Evolutionary conservation across 2,329 filamentous ascomycete species (phyloP).

Genomic region (Magnaporthiopsis incrustans): DNA sequence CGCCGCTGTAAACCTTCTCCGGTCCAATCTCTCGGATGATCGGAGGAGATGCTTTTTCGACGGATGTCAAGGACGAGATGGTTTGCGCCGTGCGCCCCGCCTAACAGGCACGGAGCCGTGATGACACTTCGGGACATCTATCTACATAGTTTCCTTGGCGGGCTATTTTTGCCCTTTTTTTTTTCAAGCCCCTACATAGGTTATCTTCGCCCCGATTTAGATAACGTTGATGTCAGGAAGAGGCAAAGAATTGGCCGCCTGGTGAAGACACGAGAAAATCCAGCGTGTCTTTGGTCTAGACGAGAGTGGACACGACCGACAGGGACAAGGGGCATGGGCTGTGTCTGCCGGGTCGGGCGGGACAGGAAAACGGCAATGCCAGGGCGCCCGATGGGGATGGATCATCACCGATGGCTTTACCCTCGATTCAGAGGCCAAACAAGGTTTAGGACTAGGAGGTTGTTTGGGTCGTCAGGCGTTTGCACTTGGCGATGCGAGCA

Average conservation of each 20-base stretch:
- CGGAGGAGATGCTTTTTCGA: not conserved
- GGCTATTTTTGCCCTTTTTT: not conserved
- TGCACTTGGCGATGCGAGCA: not conserved
- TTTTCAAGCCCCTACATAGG: not conserved
- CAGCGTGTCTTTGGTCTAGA: not conserved
- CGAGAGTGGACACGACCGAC: not conserved
- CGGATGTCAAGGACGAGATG: not conserved
- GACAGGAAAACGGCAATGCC: not conserved
- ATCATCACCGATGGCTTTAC: not conserved
- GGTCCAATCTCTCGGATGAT: not conserved
- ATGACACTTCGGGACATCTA: not conserved
- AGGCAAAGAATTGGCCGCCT: not conserved
- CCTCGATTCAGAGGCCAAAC: not conserved
- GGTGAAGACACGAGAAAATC: not conserved
- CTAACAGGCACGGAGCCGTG: not conserved
- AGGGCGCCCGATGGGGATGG: not conserved
- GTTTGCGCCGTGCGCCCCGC: not conserved
- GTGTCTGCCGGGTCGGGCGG: not conserved
- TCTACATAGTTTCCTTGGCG: not conserved
- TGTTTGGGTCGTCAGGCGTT: not conserved
- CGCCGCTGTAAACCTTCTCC: not conserved
- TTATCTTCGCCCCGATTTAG: not conserved
- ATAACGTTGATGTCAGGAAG: not conserved
- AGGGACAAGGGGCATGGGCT: not conserved
- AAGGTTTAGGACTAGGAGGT: not conserved